Evolutionary conservation across 768 basidiomycete genomes (phyloP), one percentile per base, ranked within the genome.

Genomic region (Crucibulum laeve): DNA sequence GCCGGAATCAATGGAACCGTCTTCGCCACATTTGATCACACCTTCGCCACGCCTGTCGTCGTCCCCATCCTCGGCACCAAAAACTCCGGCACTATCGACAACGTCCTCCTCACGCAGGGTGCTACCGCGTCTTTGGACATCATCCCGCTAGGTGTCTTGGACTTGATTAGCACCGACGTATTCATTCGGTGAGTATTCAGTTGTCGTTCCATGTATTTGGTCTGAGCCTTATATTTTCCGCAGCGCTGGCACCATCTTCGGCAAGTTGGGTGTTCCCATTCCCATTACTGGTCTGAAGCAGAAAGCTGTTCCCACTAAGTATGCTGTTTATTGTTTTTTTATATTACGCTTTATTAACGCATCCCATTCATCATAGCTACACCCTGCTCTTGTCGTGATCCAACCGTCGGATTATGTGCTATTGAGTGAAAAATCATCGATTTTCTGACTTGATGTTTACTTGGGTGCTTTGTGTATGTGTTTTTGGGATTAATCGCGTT

Each of bases 11-110:
- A 80, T 44, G 74, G 71, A 11, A 71, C 73, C 26, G 69, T 64
- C 25, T 84, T 70, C 51, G 81, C 83, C 15, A 67, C 68, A 34
- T 84, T 85, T 57, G 69, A 73, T 48, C 76, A 81, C 48, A 64
- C 69, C 3, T 85, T 84, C 65, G 53, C 69, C 42, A 62, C 51
- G 30, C 77, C 77, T 35, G 64, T 79, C 33, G 62, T 79, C 17
- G 73, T 82, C 2, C 68, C 74, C 5, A 66, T 72, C 35, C 57
- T 69, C 23, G 64, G 71, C 34, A 73, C 71, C 1, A 74, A 73
- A 38, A 83, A 83, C 57, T 80, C 78, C 19, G 83, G 83, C 2
- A 64, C 53, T 13, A 74, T 85, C 47, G 55, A 63, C 11, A 70
- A 83, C 40, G 83, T 85, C 10, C 40, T 72, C 21, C 68, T 85